A percentile compares a stretch with the other conserved stretches of the same genome.
These are phyloP conservation scores for Paramecium octaurelia DNA, from an alignment of 73 alveolate species.

Conservation along the genomic window DNA sequence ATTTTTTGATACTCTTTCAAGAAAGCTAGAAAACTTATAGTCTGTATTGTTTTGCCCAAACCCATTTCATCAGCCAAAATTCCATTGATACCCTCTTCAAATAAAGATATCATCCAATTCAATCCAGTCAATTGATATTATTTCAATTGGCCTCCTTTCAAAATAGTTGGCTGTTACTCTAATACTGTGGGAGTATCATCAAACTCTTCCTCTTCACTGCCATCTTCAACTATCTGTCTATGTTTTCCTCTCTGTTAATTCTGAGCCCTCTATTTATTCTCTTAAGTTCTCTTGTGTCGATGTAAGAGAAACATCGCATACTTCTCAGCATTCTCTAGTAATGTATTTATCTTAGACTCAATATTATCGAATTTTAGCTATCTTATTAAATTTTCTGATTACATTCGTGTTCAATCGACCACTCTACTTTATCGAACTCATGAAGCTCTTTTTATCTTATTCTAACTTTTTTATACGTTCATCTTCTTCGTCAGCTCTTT, in stretches of 20 bases:
- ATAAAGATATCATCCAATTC: conserved; percentile 91
- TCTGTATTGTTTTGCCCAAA: conserved; percentile 83
- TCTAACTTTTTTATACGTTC: background rate
- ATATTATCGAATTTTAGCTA: conserved; percentile 36
- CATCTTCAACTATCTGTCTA: conserved; percentile 38
- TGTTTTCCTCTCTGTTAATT: conserved; percentile 28
- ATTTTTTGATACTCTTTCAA: conserved; percentile 70
- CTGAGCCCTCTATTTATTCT: background rate
- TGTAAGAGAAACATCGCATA: conserved; percentile 55
- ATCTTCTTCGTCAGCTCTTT: background rate
- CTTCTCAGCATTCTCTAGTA: conserved; percentile 54
- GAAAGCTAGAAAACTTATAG: conserved; percentile 74
- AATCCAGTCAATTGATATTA: conserved; percentile 95
- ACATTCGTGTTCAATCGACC: background rate
- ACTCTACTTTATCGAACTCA: background rate
- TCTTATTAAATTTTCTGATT: background rate
- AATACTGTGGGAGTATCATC: conserved; percentile 55
- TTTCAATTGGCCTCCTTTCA: conserved; percentile 55
- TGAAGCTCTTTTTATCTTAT: background rate
- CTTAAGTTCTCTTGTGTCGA: conserved; percentile 50
- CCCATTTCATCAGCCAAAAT: conserved; percentile 95
- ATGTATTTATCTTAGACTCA: conserved; percentile 44
- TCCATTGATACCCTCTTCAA: conserved; percentile 86
- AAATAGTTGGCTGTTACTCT: conserved; percentile 35
- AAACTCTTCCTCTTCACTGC: conserved; percentile 28